Percentiles rank a stretch among this genome's conserved stretches.
Evolutionary conservation across 306 rosid genomes (phyloP).

Genomic region (Ceratonia siliqua): DNA sequence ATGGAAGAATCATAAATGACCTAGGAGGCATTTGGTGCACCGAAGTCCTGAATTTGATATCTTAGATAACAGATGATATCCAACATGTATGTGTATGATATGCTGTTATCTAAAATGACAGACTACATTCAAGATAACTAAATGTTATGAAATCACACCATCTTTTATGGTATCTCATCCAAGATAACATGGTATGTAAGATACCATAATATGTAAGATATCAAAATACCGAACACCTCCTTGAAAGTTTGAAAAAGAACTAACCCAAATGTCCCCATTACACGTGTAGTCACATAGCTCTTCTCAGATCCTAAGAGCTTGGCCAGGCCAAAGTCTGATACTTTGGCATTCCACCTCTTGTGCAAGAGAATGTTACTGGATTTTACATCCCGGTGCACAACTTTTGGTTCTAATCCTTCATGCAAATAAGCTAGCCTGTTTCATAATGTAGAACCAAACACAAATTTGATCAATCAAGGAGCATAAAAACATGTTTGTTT

Average conservation of each 20-base stretch:
- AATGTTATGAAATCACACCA: no score
- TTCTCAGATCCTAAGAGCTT: constrained; percentile 84
- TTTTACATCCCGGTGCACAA: constrained; percentile 93
- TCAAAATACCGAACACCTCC: no score
- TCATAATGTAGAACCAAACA: constrained; percentile 24
- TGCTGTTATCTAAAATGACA: no score
- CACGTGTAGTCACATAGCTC: constrained; percentile 92
- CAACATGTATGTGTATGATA: no score
- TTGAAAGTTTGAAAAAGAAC: constrained; percentile 38
- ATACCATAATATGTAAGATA: no score
- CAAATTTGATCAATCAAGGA: not conserved
- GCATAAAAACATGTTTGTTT: not conserved
- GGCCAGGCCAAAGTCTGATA: constrained; percentile 95
- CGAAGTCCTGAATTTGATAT: no score
- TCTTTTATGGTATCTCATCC: no score
- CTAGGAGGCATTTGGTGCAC: no score
- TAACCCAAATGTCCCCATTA: constrained; percentile 98
- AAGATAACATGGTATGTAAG: no score
- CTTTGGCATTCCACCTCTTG: constrained; percentile 86
- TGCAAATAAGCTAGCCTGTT: constrained; percentile 91
- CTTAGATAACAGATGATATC: no score
- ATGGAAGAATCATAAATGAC: constrained; percentile 4
- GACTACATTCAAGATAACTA: no score
- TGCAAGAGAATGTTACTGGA: constrained; percentile 96
- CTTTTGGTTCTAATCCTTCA: constrained; percentile 98